phyloP scores from a whole-genome alignment of 805 yeast genomes.

The Teunomyces kruisii region DNA sequence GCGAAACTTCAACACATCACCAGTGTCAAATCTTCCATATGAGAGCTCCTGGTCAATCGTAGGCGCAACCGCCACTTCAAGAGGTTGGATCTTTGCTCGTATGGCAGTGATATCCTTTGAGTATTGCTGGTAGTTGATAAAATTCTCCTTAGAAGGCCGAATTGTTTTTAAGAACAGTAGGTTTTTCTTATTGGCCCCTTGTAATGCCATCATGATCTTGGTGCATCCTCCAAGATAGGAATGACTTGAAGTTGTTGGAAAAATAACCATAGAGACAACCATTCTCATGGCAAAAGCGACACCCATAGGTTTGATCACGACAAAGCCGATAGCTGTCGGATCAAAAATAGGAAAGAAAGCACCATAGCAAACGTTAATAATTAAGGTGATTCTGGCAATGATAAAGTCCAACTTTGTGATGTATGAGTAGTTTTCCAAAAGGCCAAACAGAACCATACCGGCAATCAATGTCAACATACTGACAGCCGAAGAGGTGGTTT shows the following conservation, averaged over 20 bases:
- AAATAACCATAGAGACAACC: conserved; percentile 18
- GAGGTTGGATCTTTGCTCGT: conserved; percentile 16
- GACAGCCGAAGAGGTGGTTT: conserved; percentile 22
- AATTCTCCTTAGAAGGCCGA: conserved; percentile 27
- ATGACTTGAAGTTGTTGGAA: conserved; percentile 28
- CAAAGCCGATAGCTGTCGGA: conserved; percentile 18
- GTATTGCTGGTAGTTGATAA: conserved; percentile 21
- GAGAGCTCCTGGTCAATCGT: conserved; percentile 23
- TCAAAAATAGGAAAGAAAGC: conserved; percentile 26
- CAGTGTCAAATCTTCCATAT: conserved; percentile 26
- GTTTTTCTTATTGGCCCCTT: conserved; percentile 18
- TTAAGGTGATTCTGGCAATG: conserved; percentile 19
- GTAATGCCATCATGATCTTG: conserved; percentile 13
- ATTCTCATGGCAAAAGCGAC: conserved; percentile 22
- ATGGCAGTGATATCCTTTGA: conserved; percentile 16
- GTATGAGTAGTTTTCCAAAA: conserved; percentile 6
- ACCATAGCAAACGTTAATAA: conserved; percentile 24
- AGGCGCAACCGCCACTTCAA: conserved; percentile 18
- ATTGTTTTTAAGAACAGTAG: conserved; percentile 20
- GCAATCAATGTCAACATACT: conserved; percentile 22
- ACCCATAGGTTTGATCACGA: conserved; percentile 25
- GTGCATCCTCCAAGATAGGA: conserved; percentile 18
- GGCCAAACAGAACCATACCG: conserved; percentile 23
- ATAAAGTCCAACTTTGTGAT: conserved; percentile 16
- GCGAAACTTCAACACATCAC: conserved; percentile 26